These are phyloP conservation scores for Aspergillus hiratsukae DNA, from an alignment of 2,329 filamentous ascomycete genomes.

Conservation along the genomic window DNA sequence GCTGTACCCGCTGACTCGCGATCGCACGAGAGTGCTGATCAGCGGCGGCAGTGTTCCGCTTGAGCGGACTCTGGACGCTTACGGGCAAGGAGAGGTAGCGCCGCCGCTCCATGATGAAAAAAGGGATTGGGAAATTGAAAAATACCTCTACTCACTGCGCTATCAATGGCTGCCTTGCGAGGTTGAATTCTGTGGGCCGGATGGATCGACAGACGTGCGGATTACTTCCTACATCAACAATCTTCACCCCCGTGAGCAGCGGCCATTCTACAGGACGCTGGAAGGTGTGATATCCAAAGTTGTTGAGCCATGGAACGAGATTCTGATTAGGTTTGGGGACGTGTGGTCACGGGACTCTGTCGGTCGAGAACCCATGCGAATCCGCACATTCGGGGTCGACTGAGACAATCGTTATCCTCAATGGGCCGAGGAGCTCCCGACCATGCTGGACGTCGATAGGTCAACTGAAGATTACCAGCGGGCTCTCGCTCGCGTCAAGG, in stretches of 20 bases:
- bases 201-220: conserved; percentile 5
- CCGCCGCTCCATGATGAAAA: background rate
- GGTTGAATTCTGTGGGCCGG: conserved; percentile 7
- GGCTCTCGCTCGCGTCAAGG: conserved; percentile 2
- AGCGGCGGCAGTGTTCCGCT: background rate
- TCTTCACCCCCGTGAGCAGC: conserved; percentile 3
- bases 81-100: background rate
- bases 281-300: conserved; percentile 2
- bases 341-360: background rate
- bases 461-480: background rate
- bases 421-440: background rate
- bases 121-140: background rate
- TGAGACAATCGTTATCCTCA: conserved; percentile 5
- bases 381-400: conserved; percentile 7
- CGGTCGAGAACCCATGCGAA: conserved; percentile 1
- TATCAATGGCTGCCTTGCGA: conserved; percentile 14
- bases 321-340: background rate
- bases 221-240: conserved; percentile 9
- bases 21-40: background rate
- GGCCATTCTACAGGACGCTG: conserved; percentile 2
- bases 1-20: background rate
- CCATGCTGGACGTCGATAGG: background rate
- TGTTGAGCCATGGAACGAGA: conserved; percentile 6
- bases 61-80: background rate
- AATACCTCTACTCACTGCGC: conserved; percentile 3